phyloP scores from a whole-genome alignment of 1,284 basidiomycete species.

The Apiotrichum porosum region DNA sequence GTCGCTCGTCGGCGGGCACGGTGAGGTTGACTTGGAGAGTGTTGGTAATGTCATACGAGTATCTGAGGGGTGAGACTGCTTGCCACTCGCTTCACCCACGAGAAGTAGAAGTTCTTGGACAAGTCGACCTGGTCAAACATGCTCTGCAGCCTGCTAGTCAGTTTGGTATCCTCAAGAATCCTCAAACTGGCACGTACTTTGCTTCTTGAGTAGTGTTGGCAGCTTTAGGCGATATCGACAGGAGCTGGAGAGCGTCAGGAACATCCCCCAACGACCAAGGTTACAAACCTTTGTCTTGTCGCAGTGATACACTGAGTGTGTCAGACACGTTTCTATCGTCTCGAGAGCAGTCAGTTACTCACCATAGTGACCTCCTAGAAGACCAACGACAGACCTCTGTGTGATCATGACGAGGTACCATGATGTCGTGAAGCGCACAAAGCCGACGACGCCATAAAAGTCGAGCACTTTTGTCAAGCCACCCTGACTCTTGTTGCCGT shows the following conservation, averaged over 20 bases:
- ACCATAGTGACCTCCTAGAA: constrained; percentile 89
- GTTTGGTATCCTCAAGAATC: constrained; percentile 3
- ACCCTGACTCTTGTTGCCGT: constrained; percentile 82
- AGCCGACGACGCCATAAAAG: constrained; percentile 66
- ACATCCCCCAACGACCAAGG: too few species aligned
- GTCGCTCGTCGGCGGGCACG: constrained; percentile 42
- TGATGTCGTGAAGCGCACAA: constrained; percentile 81
- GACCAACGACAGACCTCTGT: constrained; percentile 83
- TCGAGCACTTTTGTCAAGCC: constrained; percentile 76
- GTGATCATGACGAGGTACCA: constrained; percentile 89
- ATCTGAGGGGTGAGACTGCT: constrained; percentile 53
- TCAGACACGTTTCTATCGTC: too few species aligned
- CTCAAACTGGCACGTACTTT: too few species aligned
- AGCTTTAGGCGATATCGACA: constrained; percentile 41
- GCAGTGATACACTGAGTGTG: constrained; percentile 72
- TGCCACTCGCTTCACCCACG: constrained; percentile 54
- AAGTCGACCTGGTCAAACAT: constrained; percentile 98
- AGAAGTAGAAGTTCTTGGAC: constrained; percentile 99
- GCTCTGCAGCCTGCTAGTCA: constrained; percentile 58
- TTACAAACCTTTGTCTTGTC: constrained; percentile 77
- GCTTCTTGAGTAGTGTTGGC: constrained; percentile 79
- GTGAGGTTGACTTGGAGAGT: constrained; percentile 93
- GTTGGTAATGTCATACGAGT: constrained; percentile 94
- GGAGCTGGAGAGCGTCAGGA: too few species aligned
- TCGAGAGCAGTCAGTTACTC: too few species aligned